Evolutionary conservation across 179 eudicot species (phyloP).

Genomic region (Amaranthus tricolor): DNA sequence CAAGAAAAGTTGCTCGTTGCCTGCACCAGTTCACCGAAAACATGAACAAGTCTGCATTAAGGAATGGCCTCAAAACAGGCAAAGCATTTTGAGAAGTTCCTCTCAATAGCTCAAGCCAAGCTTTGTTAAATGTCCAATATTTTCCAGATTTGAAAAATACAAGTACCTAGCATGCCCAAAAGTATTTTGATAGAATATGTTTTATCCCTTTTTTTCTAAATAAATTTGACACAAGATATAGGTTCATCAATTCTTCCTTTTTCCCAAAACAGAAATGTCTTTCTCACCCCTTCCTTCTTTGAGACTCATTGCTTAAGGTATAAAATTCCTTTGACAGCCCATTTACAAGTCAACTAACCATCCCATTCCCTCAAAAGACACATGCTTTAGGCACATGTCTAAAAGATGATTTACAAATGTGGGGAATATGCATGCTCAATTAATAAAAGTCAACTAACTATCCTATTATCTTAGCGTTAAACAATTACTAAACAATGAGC

Average conservation of each 20-base stretch:
- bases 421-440: not conserved
- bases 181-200: not conserved
- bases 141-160: not conserved
- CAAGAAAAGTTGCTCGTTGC: not conserved
- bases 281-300: not conserved
- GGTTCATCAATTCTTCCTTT: not conserved
- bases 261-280: too few species aligned
- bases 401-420: not conserved
- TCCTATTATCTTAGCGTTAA: not conserved
- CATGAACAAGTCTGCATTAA: not conserved
- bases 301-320: not conserved
- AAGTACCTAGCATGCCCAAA: not conserved
- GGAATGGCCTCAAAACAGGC: not conserved
- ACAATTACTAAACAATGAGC: too few species aligned
- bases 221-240: too few species aligned
- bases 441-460: too few species aligned
- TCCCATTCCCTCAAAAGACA: not conserved
- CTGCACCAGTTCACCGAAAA: not conserved
- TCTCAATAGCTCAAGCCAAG: conserved; percentile 3
- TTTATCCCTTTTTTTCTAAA: too few species aligned
- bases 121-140: not conserved
- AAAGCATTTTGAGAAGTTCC: conserved; percentile 11
- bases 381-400: not conserved
- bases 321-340: too few species aligned
- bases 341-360: not conserved